These are phyloP conservation scores for Neckera pumila DNA, from an alignment of 225 moss, liverwort and hornwort genomes.

Conservation along the genomic window DNA sequence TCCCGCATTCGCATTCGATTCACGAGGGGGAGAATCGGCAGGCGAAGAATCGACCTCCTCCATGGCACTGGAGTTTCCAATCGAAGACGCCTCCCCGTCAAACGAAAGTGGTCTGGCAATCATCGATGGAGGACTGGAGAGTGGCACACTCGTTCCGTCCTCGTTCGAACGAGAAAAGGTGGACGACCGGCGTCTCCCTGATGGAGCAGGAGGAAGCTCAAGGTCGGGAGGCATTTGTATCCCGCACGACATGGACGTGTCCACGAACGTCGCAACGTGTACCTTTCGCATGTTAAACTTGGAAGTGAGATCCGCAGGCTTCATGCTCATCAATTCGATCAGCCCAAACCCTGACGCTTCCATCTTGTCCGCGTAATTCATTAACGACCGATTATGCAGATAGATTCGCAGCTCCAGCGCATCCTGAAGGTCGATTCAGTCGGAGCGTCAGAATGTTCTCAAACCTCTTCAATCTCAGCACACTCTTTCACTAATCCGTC, in stretches of 20 bases:
- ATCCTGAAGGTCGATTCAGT: slow-evolving; percentile 38
- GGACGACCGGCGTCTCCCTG: slow-evolving; percentile 28
- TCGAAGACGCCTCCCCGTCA: background rate
- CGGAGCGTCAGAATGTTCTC: background rate
- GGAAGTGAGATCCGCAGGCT: slow-evolving; percentile 35
- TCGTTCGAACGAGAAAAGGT: slow-evolving; percentile 3
- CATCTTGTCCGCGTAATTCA: slow-evolving; percentile 66
- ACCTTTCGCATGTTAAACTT: slow-evolving; percentile 60
- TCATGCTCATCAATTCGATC: slow-evolving; percentile 52
- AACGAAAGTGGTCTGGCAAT: background rate
- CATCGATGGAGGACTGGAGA: background rate
- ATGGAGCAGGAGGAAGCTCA: slow-evolving; percentile 27
- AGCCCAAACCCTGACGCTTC: slow-evolving; percentile 40
- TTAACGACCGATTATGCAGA: slow-evolving; percentile 70
- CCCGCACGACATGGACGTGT: slow-evolving; percentile 56
- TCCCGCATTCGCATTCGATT: background rate
- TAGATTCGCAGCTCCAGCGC: slow-evolving; percentile 77
- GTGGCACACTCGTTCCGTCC: background rate
- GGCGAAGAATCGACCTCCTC: background rate
- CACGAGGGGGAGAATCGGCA: background rate
- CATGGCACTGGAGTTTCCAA: background rate
- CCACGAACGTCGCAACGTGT: slow-evolving; percentile 51
- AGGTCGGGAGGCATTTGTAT: slow-evolving; percentile 59
- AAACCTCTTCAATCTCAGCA: background rate
- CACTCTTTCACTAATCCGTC: background rate